Percentiles rank a stretch among this genome's conserved stretches.
phyloP scores from a whole-genome alignment of 2,329 filamentous ascomycete species.

The Septoria petroselini region DNA sequence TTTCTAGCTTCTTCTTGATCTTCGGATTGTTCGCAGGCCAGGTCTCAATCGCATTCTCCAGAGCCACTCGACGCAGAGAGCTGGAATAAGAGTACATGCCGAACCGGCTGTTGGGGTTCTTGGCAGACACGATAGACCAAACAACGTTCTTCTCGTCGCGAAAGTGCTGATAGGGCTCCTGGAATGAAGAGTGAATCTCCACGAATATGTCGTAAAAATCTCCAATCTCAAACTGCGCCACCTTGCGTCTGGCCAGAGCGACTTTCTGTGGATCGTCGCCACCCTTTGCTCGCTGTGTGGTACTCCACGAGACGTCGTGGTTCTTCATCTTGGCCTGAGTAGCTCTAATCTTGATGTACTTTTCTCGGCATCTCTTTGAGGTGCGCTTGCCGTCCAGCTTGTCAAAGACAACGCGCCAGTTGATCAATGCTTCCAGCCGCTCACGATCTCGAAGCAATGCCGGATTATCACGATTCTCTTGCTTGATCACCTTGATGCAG shows the following conservation, averaged over 20 bases:
- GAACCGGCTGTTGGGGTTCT: conserved; percentile 31
- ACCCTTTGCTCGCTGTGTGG: not conserved
- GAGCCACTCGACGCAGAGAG: conserved; percentile 31
- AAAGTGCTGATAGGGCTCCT: conserved; percentile 27
- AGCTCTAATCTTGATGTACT: conserved; percentile 58
- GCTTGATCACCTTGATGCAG: conserved; percentile 49
- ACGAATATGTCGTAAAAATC: conserved; percentile 44
- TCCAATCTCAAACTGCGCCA: conserved; percentile 40
- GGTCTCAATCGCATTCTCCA: conserved; percentile 31
- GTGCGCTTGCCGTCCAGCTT: conserved; percentile 61
- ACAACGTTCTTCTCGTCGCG: conserved; percentile 37
- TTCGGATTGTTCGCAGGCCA: conserved; percentile 23
- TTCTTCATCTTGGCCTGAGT: conserved; percentile 29
- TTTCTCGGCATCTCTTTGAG: conserved; percentile 64
- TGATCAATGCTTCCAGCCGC: conserved; percentile 55
- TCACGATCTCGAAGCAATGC: conserved; percentile 38
- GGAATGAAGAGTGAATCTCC: conserved; percentile 34
- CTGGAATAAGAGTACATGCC: conserved; percentile 13
- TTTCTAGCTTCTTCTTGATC: conserved; percentile 22
- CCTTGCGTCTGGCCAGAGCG: conserved; percentile 23
- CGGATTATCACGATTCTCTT: conserved; percentile 32
- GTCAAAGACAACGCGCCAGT: conserved; percentile 64
- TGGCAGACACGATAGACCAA: conserved; percentile 37
- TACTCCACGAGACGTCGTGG: conserved; percentile 2
- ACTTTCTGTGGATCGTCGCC: conserved; percentile 16